Evolutionary conservation across 257 asterid species (phyloP).

Genomic region (Capsicum baccatum): DNA sequence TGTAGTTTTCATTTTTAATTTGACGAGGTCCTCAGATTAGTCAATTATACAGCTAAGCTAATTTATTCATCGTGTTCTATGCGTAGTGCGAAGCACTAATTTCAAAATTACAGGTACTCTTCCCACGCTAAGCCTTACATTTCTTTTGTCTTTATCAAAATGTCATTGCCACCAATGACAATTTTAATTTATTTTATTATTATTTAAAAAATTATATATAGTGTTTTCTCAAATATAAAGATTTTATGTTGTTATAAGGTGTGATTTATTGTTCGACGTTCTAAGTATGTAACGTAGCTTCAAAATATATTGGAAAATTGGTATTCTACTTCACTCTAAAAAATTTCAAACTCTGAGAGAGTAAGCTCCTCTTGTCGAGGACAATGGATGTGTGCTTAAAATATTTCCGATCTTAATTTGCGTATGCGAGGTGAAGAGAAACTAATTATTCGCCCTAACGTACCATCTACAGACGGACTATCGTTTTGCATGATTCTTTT

Average conservation of each 20-base stretch:
- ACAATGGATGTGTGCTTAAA: too few relatives aligned
- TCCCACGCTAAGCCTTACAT: constrained; percentile 14
- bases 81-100: constrained; percentile 9
- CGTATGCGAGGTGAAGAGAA: too few relatives aligned
- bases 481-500: neutral
- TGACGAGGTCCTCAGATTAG: neutral
- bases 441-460: too few relatives aligned
- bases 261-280: too few relatives aligned
- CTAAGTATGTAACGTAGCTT: too few relatives aligned
- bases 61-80: neutral
- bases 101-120: neutral
- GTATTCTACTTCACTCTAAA: too few relatives aligned
- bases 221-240: neutral
- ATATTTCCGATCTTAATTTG: too few relatives aligned
- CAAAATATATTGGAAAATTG: too few relatives aligned
- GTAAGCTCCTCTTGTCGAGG: too few relatives aligned
- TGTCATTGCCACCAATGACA: neutral
- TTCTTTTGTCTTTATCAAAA: neutral
- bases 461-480: neutral
- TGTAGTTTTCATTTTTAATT: neutral
- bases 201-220: neutral
- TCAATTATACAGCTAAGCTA: constrained; percentile 14
- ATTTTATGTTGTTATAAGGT: too few relatives aligned
- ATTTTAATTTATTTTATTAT: neutral
- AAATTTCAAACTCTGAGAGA: too few relatives aligned